Evolutionary conservation across 441 rosid genomes (phyloP).

Genomic region (Rhodomyrtus psidioides): DNA sequence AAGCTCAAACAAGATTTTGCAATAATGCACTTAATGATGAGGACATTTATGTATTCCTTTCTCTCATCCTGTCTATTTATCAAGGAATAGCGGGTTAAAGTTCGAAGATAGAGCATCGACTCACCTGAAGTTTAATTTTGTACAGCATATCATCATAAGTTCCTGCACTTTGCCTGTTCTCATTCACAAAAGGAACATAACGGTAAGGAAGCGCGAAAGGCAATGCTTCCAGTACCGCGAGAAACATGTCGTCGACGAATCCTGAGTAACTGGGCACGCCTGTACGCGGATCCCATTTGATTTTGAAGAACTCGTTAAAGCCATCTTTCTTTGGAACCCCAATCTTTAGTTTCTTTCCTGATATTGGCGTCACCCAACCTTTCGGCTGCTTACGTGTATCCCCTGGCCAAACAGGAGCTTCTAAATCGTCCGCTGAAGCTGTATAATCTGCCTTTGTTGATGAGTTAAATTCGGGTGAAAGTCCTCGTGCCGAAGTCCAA

Average conservation of each 20-base stretch:
- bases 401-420: neutral
- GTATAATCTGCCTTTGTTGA: neutral
- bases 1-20: too few relatives aligned
- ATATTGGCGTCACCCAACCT: neutral
- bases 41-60: neutral
- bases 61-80: neutral
- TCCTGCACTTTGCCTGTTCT: neutral
- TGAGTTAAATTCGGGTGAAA: neutral
- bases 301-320: conserved; percentile 15
- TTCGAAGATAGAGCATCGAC: neutral
- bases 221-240: conserved; percentile 4
- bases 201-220: conserved; percentile 9
- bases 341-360: neutral
- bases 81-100: neutral
- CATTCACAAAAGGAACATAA: conserved; percentile 16
- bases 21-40: neutral
- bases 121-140: conserved; percentile 17
- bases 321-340: conserved; percentile 15
- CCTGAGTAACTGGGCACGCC: conserved; percentile 5
- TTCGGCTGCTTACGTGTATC: neutral
- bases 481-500: neutral
- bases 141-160: conserved; percentile 11
- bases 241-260: conserved; percentile 28
- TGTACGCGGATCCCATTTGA: conserved; percentile 3
- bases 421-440: too few relatives aligned